Evolutionary conservation across 2,329 filamentous ascomycete genomes (phyloP), one percentile per base, ranked within the genome.

Genomic region (Botrytis fragariae): DNA sequence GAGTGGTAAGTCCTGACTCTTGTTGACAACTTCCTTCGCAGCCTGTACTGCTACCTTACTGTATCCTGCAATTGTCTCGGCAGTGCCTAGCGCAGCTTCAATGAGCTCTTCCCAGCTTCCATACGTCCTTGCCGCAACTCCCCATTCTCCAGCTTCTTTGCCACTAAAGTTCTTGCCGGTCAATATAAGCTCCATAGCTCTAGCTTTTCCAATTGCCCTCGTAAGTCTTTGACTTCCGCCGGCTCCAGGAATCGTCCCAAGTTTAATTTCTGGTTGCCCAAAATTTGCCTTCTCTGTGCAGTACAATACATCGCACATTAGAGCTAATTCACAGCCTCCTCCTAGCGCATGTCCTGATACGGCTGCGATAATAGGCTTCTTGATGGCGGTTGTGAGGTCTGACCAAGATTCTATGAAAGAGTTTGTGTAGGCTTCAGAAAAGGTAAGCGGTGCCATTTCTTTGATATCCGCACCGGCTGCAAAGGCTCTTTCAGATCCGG

Each of bases 331-430:
- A 82, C 96, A 99, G 64, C 96, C 96, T 71, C 96, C 96, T 39
- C 96, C 96, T 1, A 99, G 89, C 3, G 96, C 96, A 81, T 98
- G 95, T 29, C 96, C 96, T 16, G 96, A 96, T 4, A 99, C 95
- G 37, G 96, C 96, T 22, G 93, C 93, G 77, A 99, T 95, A 80
- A 98, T 90, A 71, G 96, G 96, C 83, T 97, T 98, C 85, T 97
- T 97, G 82, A 98, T 87, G 75, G 89, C 87, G 32, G 91, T 93
- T 39, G 94, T 92, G 64, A 98, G 89, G 76, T 92, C 87, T 9
- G 94, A 97, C 96, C 96, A 99, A 16, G 90, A 90, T 82, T 97
- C 94, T 83, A 99, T 98, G 83, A 99, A 99, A 81, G 97, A 93
- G 77, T 86, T 90, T 65, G 90, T 92, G 85, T 98, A 98, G 57